Base-by-base conservation (phyloP, 805 yeast genomes). In the Kregervanrija delftensis region DNA sequence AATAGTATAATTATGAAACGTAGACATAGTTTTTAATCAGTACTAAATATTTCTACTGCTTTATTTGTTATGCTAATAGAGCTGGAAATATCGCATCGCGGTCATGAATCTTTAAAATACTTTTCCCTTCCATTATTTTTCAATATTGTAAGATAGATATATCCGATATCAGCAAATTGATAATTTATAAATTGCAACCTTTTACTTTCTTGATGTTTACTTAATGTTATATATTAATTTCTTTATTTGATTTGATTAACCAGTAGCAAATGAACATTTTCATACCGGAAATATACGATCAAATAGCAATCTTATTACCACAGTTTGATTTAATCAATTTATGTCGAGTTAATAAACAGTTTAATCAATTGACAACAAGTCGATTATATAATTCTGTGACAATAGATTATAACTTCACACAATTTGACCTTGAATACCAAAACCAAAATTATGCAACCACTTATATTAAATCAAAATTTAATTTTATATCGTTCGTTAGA, bases 321-420 rank as follows among this genome's bases (percentile, higher is more conserved):
- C 66, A 61, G 35, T 54, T 57, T 39, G 65, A 61, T 37, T 43
- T 57, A 10, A 30, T 54, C 14, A 44, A 49, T 17, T 39, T 60
- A 9, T 39, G 45, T 0, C 44, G 30, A 35, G 47, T 49, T 8
- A 43, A 44, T 43, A 38, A 44, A 5, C 28, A 16, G 11, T 48
- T 54, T 17, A 16, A 48, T 31, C 11, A 11, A 4, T 16, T 53
- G 5, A 36, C 53, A 8, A 43, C 35, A 11, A 44, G 40, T 3
- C 45, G 36, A 8, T 40, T 61, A 28, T 58, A 57, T 35, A 22
- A 41, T 11, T 50, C 53, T 1, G 48, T 61, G 31, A 55, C 57
- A 8, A 42, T 60, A 8, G 59, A 60, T 39, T 39, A 50, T 11
- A 47, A 50, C 14, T 61, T 47, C 46, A 47, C 50, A 8, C 56